These are phyloP conservation scores for Beauveria bassiana DNA, from an alignment of 2,329 filamentous ascomycete species.

Conservation along the genomic window DNA sequence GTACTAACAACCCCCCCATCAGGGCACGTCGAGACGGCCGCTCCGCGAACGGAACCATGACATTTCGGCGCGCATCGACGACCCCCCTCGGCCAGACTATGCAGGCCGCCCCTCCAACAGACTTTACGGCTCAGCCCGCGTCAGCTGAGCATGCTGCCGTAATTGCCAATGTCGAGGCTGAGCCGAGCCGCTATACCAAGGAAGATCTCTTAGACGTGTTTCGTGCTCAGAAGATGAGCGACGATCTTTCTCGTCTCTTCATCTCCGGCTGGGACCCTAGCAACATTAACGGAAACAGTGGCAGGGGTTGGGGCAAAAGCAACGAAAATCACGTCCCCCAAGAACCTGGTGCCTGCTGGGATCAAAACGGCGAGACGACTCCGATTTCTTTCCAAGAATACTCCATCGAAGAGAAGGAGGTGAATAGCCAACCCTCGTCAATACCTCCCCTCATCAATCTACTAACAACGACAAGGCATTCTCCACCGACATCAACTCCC, in stretches of 20 bases:
- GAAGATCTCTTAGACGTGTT: conserved; percentile 73
- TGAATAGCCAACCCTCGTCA: conserved; percentile 24
- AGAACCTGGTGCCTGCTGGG: conserved; percentile 92
- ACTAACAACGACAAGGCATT: conserved; percentile 53
- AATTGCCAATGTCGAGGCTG: conserved; percentile 24
- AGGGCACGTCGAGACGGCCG: conserved; percentile 54
- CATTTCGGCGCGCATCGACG: conserved; percentile 56
- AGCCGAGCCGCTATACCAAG: conserved; percentile 61
- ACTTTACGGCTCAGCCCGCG: conserved; percentile 33
- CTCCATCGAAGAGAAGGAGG: conserved; percentile 53
- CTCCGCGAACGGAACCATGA: conserved; percentile 54
- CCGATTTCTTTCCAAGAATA: conserved; percentile 69
- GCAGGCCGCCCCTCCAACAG: conserved; percentile 28
- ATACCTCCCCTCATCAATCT: neutral
- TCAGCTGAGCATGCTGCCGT: conserved; percentile 28
- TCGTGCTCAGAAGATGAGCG: conserved; percentile 40
- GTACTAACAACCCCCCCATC: conserved; percentile 10
- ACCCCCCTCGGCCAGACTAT: conserved; percentile 40
- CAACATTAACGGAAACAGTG: conserved; percentile 54
- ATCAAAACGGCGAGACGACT: conserved; percentile 58
- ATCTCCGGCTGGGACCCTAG: conserved; percentile 73
- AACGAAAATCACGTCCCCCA: conserved; percentile 65
- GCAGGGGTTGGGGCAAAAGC: conserved; percentile 68
- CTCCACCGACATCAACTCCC: conserved; percentile 81
- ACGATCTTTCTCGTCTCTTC: conserved; percentile 57